These are phyloP conservation scores for Botrytis aclada DNA, from an alignment of 2,329 filamentous ascomycete species.

Conservation along the genomic window DNA sequence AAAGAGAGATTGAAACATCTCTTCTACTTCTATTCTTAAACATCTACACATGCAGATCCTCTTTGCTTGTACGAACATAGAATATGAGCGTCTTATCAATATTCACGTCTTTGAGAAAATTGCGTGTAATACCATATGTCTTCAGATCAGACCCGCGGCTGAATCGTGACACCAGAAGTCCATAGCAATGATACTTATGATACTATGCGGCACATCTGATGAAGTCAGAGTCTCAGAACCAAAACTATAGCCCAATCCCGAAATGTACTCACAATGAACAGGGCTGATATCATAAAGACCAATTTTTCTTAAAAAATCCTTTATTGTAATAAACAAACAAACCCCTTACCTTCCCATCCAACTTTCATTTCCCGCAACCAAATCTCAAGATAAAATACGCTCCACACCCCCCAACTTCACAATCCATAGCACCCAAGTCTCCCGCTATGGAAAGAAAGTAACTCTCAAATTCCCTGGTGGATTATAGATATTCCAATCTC, in stretches of 20 bases:
- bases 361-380: not conserved
- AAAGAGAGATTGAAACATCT: not conserved
- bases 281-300: not conserved
- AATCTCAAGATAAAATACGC: no score
- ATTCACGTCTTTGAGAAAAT: not conserved
- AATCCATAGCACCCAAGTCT: no score
- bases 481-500: no score
- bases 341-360: not conserved
- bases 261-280: fast-evolving
- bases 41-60: not conserved
- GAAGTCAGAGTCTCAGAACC: not conserved
- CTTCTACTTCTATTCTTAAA: not conserved
- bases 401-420: no score
- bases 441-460: no score
- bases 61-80: not conserved
- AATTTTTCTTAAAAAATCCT: no score
- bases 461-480: no score
- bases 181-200: not conserved
- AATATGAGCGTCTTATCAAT: not conserved
- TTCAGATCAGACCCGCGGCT: no score
- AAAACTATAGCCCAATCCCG: not conserved
- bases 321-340: no score
- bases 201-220: not conserved
- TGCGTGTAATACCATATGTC: fast-evolving
- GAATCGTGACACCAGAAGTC: not conserved